Conservation (phyloP, 176 grass and related monocot genomes). For the Luzula sylvatica region DNA sequence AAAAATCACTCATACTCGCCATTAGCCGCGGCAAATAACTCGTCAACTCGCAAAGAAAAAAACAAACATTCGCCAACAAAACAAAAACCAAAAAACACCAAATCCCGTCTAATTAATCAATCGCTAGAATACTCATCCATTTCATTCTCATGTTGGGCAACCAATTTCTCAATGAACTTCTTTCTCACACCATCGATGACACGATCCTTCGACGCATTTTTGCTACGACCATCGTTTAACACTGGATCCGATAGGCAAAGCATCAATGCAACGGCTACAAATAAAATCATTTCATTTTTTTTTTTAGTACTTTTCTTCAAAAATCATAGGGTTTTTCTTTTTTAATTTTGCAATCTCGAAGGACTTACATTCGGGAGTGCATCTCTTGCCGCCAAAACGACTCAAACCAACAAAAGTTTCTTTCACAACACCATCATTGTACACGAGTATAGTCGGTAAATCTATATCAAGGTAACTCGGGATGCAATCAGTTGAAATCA, state of each 20-base stretch:
- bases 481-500: slow-evolving; percentile 90
- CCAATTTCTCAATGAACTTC: slow-evolving; percentile 91
- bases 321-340: neutral
- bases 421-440: slow-evolving; percentile 93
- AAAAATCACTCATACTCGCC: too few species aligned
- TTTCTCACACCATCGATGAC: slow-evolving; percentile 78
- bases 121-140: slow-evolving; percentile 69
- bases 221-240: slow-evolving; percentile 69
- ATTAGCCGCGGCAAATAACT: too few species aligned
- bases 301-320: too few species aligned
- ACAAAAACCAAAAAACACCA: slow-evolving; percentile 5
- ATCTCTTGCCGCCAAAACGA: slow-evolving; percentile 70
- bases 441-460: slow-evolving; percentile 94
- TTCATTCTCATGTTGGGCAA: slow-evolving; percentile 52
- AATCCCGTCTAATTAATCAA: slow-evolving; percentile 13
- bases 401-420: slow-evolving; percentile 71
- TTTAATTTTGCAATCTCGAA: too few species aligned
- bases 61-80: neutral
- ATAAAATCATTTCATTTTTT: neutral
- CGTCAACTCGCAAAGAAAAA: too few species aligned
- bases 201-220: slow-evolving; percentile 50
- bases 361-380: slow-evolving; percentile 89
- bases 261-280: slow-evolving; percentile 75
- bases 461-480: slow-evolving; percentile 84
- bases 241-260: slow-evolving; percentile 82